Evolutionary conservation across 2,329 filamentous ascomycete genomes (phyloP), one percentile per base, ranked within the genome.

Genomic region (Alternaria ethzedia): DNA sequence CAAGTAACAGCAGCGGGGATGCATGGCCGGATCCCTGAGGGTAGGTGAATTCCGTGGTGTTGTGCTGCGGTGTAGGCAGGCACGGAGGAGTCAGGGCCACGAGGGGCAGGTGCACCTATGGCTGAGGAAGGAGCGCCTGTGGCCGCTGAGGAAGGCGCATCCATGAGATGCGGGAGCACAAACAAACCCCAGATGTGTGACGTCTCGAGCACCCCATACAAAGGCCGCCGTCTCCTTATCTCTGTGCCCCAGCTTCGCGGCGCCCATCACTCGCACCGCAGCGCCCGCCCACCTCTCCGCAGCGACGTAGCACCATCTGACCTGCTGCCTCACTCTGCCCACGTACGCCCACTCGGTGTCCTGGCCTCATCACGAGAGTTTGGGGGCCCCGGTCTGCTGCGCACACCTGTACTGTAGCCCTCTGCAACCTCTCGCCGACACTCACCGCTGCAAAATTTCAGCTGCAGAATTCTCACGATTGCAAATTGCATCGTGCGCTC

Each of bases 371-470:
- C 36, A 43, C 36, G 20, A 21, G 11, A 32, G 41, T 32, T 64
- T 55, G 64, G 64, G 64, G 60, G 58, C 50, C 64, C 64, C 60
- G 57, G 58, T 49, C 52, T 55, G 57, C 36, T 54, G 57, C 57
- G 54, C 61, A 61, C 59, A 66, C 54, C 57, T 64, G 59, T 57
- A 52, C 32, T 36, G 58, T 54, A 63, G 65, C 65, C 58, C 64
- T 52, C 57, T 65, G 65, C 60, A 57, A 52, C 67, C 56, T 57
- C 62, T 70, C 63, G 68, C 68, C 68, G 68, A 70, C 68, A 61
- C 67, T 70, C 63, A 70, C 68, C 68, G 68, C 68, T 69, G 61
- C 66, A 65, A 64, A 68, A 65, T 69, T 69, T 66, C 66, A 59
- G 62, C 54, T 64, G 63, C 65, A 69, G 66, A 69, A 66, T 64